Conservation (phyloP, 805 yeast genomes). For the Starmerella cellae region DNA sequence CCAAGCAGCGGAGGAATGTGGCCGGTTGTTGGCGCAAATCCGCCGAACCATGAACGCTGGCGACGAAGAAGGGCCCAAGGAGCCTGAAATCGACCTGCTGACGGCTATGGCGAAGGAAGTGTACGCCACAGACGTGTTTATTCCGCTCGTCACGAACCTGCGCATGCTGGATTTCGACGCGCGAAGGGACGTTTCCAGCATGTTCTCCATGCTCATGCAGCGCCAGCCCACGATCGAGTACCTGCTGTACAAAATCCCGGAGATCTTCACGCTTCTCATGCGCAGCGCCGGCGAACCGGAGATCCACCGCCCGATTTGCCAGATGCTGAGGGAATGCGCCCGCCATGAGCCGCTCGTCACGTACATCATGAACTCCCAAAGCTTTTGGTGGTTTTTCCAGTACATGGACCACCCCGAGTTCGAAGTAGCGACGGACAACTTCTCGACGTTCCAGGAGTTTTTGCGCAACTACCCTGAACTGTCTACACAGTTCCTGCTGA, state of each 20-base stretch:
- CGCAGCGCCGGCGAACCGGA: conserved; percentile 65
- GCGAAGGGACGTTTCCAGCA: conserved; percentile 61
- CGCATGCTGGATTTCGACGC: conserved; percentile 75
- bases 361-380: conserved; percentile 43
- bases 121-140: conserved; percentile 55
- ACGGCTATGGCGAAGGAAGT: conserved; percentile 69
- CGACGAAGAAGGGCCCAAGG: background rate
- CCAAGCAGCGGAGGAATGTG: conserved; percentile 27
- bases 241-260: conserved; percentile 46
- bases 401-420: conserved; percentile 66
- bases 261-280: conserved; percentile 47
- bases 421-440: conserved; percentile 83
- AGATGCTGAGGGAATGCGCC: conserved; percentile 71
- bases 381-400: conserved; percentile 71
- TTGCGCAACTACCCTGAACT: conserved; percentile 55
- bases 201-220: conserved; percentile 65
- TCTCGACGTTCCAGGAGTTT: conserved; percentile 59
- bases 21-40: conserved; percentile 13
- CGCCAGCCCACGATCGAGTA: conserved; percentile 85
- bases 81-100: conserved; percentile 50
- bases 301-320: conserved; percentile 58
- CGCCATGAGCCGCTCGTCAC: conserved; percentile 59
- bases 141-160: conserved; percentile 45
- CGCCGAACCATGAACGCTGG: conserved; percentile 15
- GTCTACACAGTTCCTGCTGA: conserved; percentile 55